Conservation (phyloP, 345 rosid species). For the Conringia planisiliqua region DNA sequence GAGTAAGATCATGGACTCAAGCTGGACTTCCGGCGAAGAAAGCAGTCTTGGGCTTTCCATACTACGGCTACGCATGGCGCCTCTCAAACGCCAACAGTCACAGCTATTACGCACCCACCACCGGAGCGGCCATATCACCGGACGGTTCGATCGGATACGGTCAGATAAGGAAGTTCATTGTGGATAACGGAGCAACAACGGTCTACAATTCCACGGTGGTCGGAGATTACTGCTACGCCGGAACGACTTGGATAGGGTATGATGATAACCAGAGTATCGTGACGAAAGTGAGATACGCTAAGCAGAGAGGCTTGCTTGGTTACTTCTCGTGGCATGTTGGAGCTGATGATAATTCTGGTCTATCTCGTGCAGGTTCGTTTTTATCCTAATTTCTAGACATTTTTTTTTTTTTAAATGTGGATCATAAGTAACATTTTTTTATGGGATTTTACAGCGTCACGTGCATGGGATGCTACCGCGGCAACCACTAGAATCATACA, state of each 20-base stretch:
- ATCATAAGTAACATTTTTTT: neutral
- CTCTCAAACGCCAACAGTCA: constrained; percentile 47
- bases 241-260: constrained; percentile 58
- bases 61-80: constrained; percentile 55
- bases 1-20: constrained; percentile 49
- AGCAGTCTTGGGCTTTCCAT: constrained; percentile 66
- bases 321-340: constrained; percentile 76
- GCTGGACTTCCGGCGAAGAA: constrained; percentile 45
- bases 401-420: neutral
- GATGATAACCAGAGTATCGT: constrained; percentile 49
- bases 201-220: constrained; percentile 46
- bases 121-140: constrained; percentile 30
- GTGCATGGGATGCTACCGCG: constrained; percentile 24
- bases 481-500: neutral
- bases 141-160: constrained; percentile 37
- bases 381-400: neutral
- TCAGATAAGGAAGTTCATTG: constrained; percentile 38
- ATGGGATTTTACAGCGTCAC: constrained; percentile 17
- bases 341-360: constrained; percentile 46
- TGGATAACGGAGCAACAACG: constrained; percentile 32
- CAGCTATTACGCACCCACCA: constrained; percentile 52
- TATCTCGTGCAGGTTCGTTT: constrained; percentile 40
- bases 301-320: constrained; percentile 53
- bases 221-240: constrained; percentile 48
- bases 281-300: constrained; percentile 48